Base-by-base conservation (phyloP, 495 filamentous ascomycete genomes). In the Daldinia grandis region DNA sequence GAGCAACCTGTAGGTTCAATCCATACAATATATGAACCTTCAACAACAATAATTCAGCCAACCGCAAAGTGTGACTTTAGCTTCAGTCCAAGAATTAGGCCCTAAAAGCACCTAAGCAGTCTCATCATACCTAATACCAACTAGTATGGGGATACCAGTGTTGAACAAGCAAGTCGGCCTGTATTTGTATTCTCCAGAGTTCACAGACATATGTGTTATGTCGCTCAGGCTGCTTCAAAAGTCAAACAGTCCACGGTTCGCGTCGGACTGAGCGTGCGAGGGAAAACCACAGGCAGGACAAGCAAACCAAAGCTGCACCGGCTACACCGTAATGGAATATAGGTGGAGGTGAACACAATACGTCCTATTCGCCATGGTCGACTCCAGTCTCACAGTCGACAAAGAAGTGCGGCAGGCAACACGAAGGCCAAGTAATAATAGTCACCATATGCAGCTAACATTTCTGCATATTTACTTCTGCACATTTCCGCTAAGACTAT, bases 371-470 rank as follows among this genome's bases (percentile, higher is more conserved):
- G 19, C 21, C 47, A 14, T 53, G 14, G 14, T 15, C 9, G 49
- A 21, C 44, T 55, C 38, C 30, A 58, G 51, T 50, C 37, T 62
- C 42, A 37, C n/a, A 62, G 27, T 25, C 25, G 24, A 66, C 68
- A 72, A 72, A 67, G 69, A 47, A 27, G 17, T 10, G 15, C 14
- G 57, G 7, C 14, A 35, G 33, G 42, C 47, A 60, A 53, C 21
- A 33, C 33, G 49, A 44, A 54, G 51, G 15, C 30, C 12, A 44
- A 57, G 42, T 33, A 58, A 35, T 37, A 59, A 35, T 37, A 59
- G 54, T 38, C 27, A 54, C 21, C 5, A 58, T 4, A 25, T 49
- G 68, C 53, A 58, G 40, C 50, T 51, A 37, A 62, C 24, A 53
- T 24, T 30, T 30, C 25, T 53, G 27, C 27, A 53, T 6, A 53